Base-by-base conservation (phyloP, 345 rosid species). In the Firmiana major region DNA sequence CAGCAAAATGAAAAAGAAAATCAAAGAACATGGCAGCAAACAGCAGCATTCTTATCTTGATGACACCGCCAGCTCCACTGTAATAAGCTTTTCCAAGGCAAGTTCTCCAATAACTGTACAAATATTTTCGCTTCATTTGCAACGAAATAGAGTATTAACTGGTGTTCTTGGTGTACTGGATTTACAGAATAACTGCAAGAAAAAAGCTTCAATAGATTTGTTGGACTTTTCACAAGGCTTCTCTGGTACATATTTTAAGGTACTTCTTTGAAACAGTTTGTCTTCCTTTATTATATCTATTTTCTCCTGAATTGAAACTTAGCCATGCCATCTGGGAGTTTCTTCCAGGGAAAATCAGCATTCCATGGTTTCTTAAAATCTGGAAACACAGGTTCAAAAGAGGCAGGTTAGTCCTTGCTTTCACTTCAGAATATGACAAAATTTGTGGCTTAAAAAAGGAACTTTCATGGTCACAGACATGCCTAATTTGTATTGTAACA, bases 1-100 rank as follows among this genome's bases (percentile, higher is more conserved):
- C 72, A 79, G 70, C 66, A 86, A 74, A 53, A 81, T 51, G 74
- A 85, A 85, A 75, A 83, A 81, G 78, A 86, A 84, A 81, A 80
- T 55, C 73, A 81, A 77, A 65, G 75, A 84, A 65, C 24, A 53
- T 36, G 84, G 82, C 53, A 79, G 77, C 78, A 77, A 77, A 42
- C 82, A 79, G 49, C 83, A 80, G 17, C 85, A 78, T 82, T 86
- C 89, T 40, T 83, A 70, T 72, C 90, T 89, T 58, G 90, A 89
- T 76, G 98, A 93, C 85, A 93, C 98, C 46, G 98, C 97, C 65
- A 89, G 90, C 83, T 93, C 98, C 59, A 79, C 80, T 80, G 85
- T 79, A 43, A 70, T 81, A 72, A 73, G 74, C 85, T 68, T 67
- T 42, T 71, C 79, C 68, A 81, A 87, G 90, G 92, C 83, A 84